Base-by-base conservation (phyloP, 768 basidiomycete genomes). In the Termitomyces sp. region DNA sequence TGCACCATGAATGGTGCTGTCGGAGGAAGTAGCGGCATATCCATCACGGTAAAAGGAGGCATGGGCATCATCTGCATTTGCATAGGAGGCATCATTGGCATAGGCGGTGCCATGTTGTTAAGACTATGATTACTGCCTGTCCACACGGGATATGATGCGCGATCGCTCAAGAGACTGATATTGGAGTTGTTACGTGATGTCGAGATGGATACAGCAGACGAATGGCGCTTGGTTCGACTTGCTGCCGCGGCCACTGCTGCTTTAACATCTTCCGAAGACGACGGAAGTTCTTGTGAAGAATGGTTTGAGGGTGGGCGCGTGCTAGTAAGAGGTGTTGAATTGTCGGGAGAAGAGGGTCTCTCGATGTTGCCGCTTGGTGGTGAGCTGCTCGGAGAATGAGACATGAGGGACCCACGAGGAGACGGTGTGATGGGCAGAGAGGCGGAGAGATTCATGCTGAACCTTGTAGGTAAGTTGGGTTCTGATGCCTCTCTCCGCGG, bases 1-100 rank as follows among this genome's bases (percentile, higher is more conserved):
- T 81, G 81, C 71, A 86, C 77, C 84, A 88, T 88, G 68, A 89
- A 90, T 12, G 88, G 86, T 22, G 88, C 80, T 1, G 82, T 76
- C 5, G 88, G 88, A 10, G 88, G 88, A 30, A 90, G 74, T 10
- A 90, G 71, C 7, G 87, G 85, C 78, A 81, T 80, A 59, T 88
- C 84, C 69, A 82, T 71, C 52, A 76, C 69, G 54, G 73, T 53
- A 48, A 55, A 76, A 40, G 77, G 71, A 9, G 77, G 74, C 49
- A 80, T 67, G 17, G 74, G 72, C 54, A 78, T 64, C 22, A 62
- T 59, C 2, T 68, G 74, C 11, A 78, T 66, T 7, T 59, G 59
- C 56, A 56, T 54, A 14, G 48, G 56, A 44, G 48, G 56, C 22
- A 76, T 74, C 22, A 74, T 65, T 44, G 59, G 60, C 8, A 57